Percentiles rank a stretch among this genome's conserved stretches.
phyloP scores from a whole-genome alignment of 2,329 filamentous ascomycete genomes.

The Leptodontidium sp. region DNA sequence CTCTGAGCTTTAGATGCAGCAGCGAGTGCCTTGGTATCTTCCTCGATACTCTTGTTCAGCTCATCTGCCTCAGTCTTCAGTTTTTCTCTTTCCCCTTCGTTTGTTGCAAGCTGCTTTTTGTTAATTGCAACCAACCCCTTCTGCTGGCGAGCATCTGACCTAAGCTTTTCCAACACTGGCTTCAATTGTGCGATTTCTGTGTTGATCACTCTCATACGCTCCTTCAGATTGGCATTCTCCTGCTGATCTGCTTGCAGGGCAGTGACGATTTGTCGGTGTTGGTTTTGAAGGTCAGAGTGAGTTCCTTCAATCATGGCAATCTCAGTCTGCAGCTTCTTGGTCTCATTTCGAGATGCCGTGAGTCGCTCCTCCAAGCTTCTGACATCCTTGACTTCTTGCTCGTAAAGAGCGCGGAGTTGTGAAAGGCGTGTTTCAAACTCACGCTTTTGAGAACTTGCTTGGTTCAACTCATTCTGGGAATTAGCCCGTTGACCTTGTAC shows the following conservation, averaged over 20 bases:
- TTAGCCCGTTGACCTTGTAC: conserved; percentile 82
- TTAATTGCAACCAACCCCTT: conserved; percentile 98
- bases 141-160: conserved; percentile 90
- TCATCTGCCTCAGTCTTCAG: conserved; percentile 81
- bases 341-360: conserved; percentile 77
- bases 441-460: conserved; percentile 85
- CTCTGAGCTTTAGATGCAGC: conserved; percentile 57
- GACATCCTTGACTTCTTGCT: conserved; percentile 90
- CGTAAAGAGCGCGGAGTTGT: conserved; percentile 87
- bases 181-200: conserved; percentile 84
- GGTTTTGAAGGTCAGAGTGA: conserved; percentile 81
- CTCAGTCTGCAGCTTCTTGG: conserved; percentile 83
- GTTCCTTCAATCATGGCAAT: conserved; percentile 83
- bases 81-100: conserved; percentile 88
- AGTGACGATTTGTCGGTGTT: conserved; percentile 78
- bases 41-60: conserved; percentile 69
- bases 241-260: conserved; percentile 86
- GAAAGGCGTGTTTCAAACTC: conserved; percentile 90
- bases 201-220: conserved; percentile 85
- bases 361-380: conserved; percentile 86
- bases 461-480: conserved; percentile 83
- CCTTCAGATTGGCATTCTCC: conserved; percentile 86
- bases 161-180: conserved; percentile 91
- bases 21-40: conserved; percentile 60
- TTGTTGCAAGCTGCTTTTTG: conserved; percentile 94